Evolutionary conservation across 768 basidiomycete genomes (phyloP).

Genomic region (Filobasidium wieringae): DNA sequence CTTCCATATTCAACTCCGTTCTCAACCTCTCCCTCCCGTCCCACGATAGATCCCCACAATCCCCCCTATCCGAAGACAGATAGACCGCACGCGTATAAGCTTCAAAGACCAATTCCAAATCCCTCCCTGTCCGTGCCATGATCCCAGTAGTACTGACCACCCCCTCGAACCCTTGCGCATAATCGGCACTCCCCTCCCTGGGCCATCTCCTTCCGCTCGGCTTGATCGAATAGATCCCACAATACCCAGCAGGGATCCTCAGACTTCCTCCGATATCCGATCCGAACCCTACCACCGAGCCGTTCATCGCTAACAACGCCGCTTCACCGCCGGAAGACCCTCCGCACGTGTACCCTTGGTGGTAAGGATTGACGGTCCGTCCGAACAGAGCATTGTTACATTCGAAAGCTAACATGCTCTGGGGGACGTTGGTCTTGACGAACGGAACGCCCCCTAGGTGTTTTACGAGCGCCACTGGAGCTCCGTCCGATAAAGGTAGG

Average conservation of each 20-base stretch:
- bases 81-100: not conserved
- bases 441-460: conserved; percentile 51
- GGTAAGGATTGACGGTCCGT: conserved; percentile 62
- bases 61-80: not conserved
- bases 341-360: conserved; percentile 58
- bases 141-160: conserved; percentile 50
- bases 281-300: conserved; percentile 53
- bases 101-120: conserved; percentile 52
- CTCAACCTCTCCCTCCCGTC: not conserved
- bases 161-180: conserved; percentile 50
- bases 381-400: conserved; percentile 70
- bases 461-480: conserved; percentile 47
- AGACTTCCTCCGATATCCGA: conserved; percentile 67
- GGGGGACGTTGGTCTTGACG: conserved; percentile 45
- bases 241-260: conserved; percentile 55
- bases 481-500: conserved; percentile 42
- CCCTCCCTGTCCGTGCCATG: conserved; percentile 52
- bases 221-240: conserved; percentile 53
- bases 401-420: conserved; percentile 54
- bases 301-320: conserved; percentile 53
- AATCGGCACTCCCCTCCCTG: conserved; percentile 49
- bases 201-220: conserved; percentile 37
- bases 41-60: not conserved
- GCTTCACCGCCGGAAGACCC: conserved; percentile 83
- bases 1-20: not conserved